phyloP scores from a whole-genome alignment of 495 filamentous ascomycete species.

The Talaromyces ruber region DNA sequence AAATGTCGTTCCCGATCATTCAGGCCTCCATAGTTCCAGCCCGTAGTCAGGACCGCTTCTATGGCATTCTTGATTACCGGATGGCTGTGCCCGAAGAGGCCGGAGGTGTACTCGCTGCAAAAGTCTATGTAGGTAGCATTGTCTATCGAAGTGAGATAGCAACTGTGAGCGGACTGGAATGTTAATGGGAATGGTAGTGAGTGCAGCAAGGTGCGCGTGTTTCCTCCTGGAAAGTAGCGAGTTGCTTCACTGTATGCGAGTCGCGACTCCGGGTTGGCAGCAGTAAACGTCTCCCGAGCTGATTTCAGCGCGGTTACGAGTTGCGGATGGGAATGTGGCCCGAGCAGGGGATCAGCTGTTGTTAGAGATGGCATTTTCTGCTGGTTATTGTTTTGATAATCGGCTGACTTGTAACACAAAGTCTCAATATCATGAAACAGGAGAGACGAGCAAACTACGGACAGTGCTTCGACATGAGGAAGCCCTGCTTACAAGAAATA shows the following conservation, averaged over 20 bases:
- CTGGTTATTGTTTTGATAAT: background rate
- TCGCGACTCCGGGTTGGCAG: background rate
- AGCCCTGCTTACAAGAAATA: background rate
- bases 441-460: background rate
- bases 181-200: conserved; percentile 8
- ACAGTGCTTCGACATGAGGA: background rate
- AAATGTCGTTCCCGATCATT: background rate
- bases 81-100: conserved; percentile 38
- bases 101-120: conserved; percentile 9
- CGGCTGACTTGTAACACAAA: background rate
- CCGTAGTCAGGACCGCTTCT: background rate
- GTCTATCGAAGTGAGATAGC: background rate
- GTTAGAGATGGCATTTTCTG: background rate
- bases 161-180: background rate
- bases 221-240: conserved; percentile 7
- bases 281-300: background rate
- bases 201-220: conserved; percentile 11
- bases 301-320: background rate
- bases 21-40: background rate
- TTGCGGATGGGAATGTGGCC: background rate
- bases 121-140: conserved; percentile 23
- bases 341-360: background rate
- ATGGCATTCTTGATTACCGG: conserved; percentile 22
- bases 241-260: background rate
- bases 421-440: background rate